Conservation (phyloP, 1,284 basidiomycete genomes). For the Microbotryum violaceum region DNA sequence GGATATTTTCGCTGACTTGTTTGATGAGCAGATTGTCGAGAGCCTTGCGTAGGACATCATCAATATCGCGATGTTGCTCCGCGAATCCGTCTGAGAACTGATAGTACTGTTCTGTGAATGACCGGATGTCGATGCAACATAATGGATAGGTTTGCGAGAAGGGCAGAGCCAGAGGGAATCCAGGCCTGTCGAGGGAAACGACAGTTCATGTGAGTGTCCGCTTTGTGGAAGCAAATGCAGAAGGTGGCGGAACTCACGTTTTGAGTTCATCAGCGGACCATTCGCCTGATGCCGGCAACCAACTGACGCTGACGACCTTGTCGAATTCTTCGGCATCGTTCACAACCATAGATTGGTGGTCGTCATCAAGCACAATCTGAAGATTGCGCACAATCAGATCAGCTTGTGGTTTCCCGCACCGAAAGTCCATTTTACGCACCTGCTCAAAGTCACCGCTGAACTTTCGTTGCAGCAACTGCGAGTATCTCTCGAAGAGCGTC, state of each 20-base stretch:
- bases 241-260: constrained; percentile 11
- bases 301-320: constrained; percentile 72
- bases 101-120: constrained; percentile 93
- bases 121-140: constrained; percentile 91
- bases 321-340: constrained; percentile 64
- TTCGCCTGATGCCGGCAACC: constrained; percentile 59
- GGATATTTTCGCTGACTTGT: constrained; percentile 72
- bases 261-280: constrained; percentile 30
- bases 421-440: constrained; percentile 44
- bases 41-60: constrained; percentile 86
- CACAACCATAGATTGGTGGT: constrained; percentile 83
- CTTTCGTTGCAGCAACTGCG: constrained; percentile 69
- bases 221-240: background rate
- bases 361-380: constrained; percentile 80
- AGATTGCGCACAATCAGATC: background rate
- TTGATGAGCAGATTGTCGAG: constrained; percentile 76
- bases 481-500: constrained; percentile 84
- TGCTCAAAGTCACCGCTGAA: constrained; percentile 74
- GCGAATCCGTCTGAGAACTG: constrained; percentile 90
- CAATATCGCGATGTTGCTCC: constrained; percentile 84
- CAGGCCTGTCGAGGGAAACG: constrained; percentile 47
- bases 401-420: background rate
- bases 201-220: constrained; percentile 8
- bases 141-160: constrained; percentile 94
- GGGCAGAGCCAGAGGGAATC: constrained; percentile 70